Conservation (phyloP, 768 basidiomycete genomes). For the Multifurca ochricompacta region DNA sequence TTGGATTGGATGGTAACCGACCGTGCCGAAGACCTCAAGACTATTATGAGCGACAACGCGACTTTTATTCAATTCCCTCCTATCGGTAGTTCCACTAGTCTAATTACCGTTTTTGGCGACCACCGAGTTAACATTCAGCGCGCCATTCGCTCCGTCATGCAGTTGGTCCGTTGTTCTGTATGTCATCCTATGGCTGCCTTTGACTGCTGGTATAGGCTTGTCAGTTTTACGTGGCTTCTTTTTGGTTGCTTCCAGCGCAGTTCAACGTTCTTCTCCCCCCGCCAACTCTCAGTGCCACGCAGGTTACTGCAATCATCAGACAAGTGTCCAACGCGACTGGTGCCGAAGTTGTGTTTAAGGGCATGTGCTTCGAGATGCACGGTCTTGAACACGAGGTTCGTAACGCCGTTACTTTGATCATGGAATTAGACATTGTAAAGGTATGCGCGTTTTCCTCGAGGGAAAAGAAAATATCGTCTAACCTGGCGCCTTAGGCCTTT, state of each 20-base stretch:
- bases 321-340: slow-evolving; percentile 82
- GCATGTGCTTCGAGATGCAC: slow-evolving; percentile 96
- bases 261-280: slow-evolving; percentile 89
- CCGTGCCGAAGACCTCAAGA: slow-evolving; percentile 84
- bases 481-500: slow-evolving; percentile 51
- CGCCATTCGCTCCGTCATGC: slow-evolving; percentile 91
- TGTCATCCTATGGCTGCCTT: slow-evolving; percentile 16
- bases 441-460: slow-evolving; percentile 35
- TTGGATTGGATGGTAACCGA: slow-evolving; percentile 99
- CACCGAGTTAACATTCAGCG: slow-evolving; percentile 90
- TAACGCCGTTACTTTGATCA: slow-evolving; percentile 72
- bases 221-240: slow-evolving; percentile 93
- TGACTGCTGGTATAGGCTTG: slow-evolving; percentile 56
- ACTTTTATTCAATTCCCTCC: slow-evolving; percentile 93
- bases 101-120: slow-evolving; percentile 93
- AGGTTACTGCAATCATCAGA: slow-evolving; percentile 78
- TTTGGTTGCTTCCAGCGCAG: slow-evolving; percentile 91
- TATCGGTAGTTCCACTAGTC: slow-evolving; percentile 84
- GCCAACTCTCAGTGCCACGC: slow-evolving; percentile 67
- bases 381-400: slow-evolving; percentile 90
- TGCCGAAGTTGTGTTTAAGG: slow-evolving; percentile 93
- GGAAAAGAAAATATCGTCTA: no score
- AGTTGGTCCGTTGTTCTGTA: slow-evolving; percentile 56
- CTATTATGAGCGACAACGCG: slow-evolving; percentile 92
- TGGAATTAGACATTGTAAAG: slow-evolving; percentile 90